These are phyloP conservation scores for Schizophyllum commune DNA, from an alignment of 1,284 basidiomycete genomes.

Conservation along the genomic window DNA sequence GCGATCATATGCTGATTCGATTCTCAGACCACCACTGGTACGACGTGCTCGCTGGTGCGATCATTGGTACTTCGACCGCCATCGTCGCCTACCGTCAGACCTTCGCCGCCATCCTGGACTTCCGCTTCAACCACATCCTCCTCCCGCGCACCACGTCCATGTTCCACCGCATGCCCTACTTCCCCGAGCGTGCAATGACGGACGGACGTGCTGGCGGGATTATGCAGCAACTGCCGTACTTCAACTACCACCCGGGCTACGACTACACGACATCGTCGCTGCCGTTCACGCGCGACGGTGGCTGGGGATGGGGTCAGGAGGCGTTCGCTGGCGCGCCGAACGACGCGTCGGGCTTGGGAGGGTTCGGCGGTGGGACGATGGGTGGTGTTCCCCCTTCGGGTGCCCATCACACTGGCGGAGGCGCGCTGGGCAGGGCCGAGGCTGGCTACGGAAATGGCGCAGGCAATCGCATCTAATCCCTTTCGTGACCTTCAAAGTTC, in stretches of 20 bases:
- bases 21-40: conserved; percentile 40
- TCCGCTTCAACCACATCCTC: conserved; percentile 49
- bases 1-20: conserved; percentile 1
- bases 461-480: no score
- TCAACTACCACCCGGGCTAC: conserved; percentile 22
- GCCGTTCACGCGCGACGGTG: conserved; percentile 37
- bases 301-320: conserved; percentile 29
- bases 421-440: not conserved
- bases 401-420: not conserved
- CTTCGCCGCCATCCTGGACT: conserved; percentile 47
- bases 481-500: no score
- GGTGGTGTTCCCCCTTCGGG: no score
- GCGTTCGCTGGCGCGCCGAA: conserved; percentile 28
- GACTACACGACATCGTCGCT: conserved; percentile 22
- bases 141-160: conserved; percentile 39
- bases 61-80: conserved; percentile 41
- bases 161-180: conserved; percentile 27
- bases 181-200: conserved; percentile 10
- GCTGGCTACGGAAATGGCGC: not conserved
- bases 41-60: conserved; percentile 43
- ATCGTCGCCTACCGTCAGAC: conserved; percentile 48
- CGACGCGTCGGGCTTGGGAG: conserved; percentile 24
- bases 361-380: conserved; percentile 5
- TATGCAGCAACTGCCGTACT: conserved; percentile 17
- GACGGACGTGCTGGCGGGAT: conserved; percentile 5